Conservation (phyloP, 1,284 basidiomycete species). For the Sanghuangporus weigelae region DNA sequence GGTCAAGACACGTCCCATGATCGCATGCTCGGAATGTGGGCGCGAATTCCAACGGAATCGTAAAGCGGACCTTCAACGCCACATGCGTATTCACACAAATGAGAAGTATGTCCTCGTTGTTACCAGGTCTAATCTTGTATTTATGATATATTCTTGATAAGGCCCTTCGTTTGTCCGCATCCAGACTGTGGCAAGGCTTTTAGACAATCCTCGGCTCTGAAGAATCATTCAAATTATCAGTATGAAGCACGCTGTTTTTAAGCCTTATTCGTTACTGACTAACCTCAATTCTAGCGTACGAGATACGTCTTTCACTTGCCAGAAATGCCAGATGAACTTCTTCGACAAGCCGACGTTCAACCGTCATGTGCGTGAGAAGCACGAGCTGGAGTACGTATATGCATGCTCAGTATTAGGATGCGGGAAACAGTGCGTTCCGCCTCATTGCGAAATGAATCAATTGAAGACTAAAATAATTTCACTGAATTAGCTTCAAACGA, state of each 20-base stretch:
- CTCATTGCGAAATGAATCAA: background rate
- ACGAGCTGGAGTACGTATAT: conserved; percentile 13
- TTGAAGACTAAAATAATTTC: background rate
- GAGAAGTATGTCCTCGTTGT: conserved; percentile 12
- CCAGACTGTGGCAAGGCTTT: conserved; percentile 15
- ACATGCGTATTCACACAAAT: conserved; percentile 19
- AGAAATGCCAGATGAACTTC: conserved; percentile 11
- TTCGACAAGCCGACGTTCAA: conserved; percentile 18
- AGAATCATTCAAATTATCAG: conserved; percentile 18
- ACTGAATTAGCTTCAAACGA: conserved; percentile 11
- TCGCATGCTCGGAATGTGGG: conserved; percentile 12
- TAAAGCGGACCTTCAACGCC: conserved; percentile 16
- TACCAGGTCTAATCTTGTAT: background rate
- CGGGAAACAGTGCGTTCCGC: conserved; percentile 6
- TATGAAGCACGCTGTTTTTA: background rate
- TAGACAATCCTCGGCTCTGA: conserved; percentile 15
- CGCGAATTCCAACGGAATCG: conserved; percentile 14
- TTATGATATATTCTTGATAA: background rate
- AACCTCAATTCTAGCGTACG: background rate
- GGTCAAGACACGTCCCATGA: conserved; percentile 11
- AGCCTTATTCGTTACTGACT: background rate
- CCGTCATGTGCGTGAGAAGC: conserved; percentile 16
- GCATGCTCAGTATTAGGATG: conserved; percentile 3
- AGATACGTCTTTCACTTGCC: conserved; percentile 8
- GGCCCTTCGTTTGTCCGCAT: conserved; percentile 13